Base-by-base conservation (phyloP, 176 grass and related monocot genomes). In the Avena eriantha region DNA sequence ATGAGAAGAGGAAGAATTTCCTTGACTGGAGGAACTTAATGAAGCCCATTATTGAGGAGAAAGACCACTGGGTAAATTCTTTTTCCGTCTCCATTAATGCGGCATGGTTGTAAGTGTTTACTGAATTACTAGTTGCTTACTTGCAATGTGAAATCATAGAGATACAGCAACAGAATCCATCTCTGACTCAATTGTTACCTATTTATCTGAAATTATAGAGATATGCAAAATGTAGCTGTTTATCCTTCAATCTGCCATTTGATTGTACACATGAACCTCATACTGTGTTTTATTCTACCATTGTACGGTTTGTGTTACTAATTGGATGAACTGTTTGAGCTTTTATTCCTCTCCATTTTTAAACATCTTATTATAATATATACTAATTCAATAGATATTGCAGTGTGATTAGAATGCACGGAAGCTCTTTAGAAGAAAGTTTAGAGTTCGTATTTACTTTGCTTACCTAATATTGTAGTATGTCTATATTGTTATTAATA, bases 21-120 rank as follows among this genome's bases (percentile, higher is more conserved):
- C 84, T 90, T 88, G 93, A 92, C 70, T 98, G 92, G 97, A 88
- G 90, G 90, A 98, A 93, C 89, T 83, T 98, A 58, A 90, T 96
- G 69, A 98, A 96, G 87, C 94, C 97, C 47, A 70, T 87, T 69
- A 98, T 85, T 63, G 94, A 98, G 85, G 97, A 98, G 75, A 98
- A 98, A 80, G 97, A 98, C 54, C 97, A 98, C 51, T 98, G 97
- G 97, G 97, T 98, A 90, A 94, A 35, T 63, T 73, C 68, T 65
- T 47, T 59, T 12, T 87, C 36, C 49, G 5, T 56, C 6, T 51
- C 4, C 8, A 29, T 10, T 76, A 73, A 39, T 82, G 31, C 14
- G 46, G 46, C 59, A 7, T 21, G 36, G 39, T 50, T 87, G 24
- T 46, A 87, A 72, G 55, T 77, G 33, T 21, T 0, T 45, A 61